phyloP scores from a whole-genome alignment of 495 filamentous ascomycete species.

The Tetracladium setigerum region DNA sequence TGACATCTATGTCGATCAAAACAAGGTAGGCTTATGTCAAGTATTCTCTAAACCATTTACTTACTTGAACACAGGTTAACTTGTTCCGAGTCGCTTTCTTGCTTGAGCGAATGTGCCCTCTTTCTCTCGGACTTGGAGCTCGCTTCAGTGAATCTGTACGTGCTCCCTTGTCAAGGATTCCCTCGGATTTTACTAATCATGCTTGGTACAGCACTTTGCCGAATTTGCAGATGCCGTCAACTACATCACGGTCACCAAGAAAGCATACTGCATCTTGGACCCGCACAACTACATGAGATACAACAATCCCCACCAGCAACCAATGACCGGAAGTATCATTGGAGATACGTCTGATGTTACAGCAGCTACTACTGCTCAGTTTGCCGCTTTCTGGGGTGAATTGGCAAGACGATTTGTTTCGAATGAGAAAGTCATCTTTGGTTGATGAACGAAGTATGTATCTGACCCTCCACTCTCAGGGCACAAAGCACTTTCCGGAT shows the following conservation, averaged over 20 bases:
- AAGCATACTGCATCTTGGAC: slow-evolving; percentile 41
- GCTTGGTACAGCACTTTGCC: slow-evolving; percentile 28
- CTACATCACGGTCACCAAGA: slow-evolving; percentile 43
- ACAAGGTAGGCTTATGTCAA: slow-evolving; percentile 24
- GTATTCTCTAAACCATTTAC: neutral
- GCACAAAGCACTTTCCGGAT: neutral
- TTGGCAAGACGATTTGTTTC: slow-evolving; percentile 37
- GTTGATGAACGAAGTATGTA: slow-evolving; percentile 30
- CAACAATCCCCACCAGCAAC: slow-evolving; percentile 43
- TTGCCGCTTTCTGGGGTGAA: slow-evolving; percentile 45
- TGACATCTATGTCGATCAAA: slow-evolving; percentile 38
- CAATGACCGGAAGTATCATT: slow-evolving; percentile 40
- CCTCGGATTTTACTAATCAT: neutral
- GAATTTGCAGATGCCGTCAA: slow-evolving; percentile 41
- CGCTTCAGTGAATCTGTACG: slow-evolving; percentile 41
- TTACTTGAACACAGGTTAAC: slow-evolving; percentile 27
- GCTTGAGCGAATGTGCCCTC: slow-evolving; percentile 46
- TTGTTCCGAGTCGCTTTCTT: slow-evolving; percentile 46
- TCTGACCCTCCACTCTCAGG: neutral
- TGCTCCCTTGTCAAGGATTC: neutral
- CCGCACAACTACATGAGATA: slow-evolving; percentile 51
- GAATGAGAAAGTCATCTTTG: slow-evolving; percentile 45
- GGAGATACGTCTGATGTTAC: slow-evolving; percentile 34
- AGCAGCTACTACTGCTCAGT: slow-evolving; percentile 40
- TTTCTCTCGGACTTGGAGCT: slow-evolving; percentile 37